phyloP scores from a whole-genome alignment of 2,329 filamentous ascomycete genomes.

The Botrytis sinoallii region DNA sequence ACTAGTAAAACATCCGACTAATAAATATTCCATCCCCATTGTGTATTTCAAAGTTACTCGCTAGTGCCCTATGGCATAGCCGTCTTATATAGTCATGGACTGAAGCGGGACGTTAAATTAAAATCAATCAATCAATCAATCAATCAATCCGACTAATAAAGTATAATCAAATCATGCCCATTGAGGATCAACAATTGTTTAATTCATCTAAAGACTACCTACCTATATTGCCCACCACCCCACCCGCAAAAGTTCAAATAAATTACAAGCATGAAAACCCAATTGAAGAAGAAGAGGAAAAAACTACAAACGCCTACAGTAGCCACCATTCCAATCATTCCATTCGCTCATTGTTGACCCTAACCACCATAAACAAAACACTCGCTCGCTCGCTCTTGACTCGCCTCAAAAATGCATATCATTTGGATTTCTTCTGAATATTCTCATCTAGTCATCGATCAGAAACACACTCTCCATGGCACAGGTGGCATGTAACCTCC shows the following conservation, averaged over 20 bases:
- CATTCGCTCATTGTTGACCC: not conserved
- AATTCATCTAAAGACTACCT: not conserved
- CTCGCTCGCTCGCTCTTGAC: conserved; percentile 5
- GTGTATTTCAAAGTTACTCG: too few species aligned
- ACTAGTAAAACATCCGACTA: too few species aligned
- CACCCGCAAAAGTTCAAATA: not conserved
- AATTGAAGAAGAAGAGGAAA: not conserved
- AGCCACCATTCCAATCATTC: not conserved
- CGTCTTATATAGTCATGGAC: too few species aligned
- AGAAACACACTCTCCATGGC: not conserved
- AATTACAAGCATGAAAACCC: conserved; percentile 1
- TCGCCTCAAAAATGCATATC: conserved; percentile 14
- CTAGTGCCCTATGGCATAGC: too few species aligned
- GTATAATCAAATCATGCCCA: not conserved
- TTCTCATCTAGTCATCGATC: not conserved
- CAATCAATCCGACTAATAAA: too few species aligned
- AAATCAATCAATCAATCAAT: too few species aligned
- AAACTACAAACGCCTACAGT: not conserved
- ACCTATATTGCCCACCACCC: not conserved
- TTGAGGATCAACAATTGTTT: not conserved
- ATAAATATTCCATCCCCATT: too few species aligned
- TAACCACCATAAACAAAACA: not conserved
- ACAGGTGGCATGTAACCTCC: not conserved
- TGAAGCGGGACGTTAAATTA: too few species aligned
- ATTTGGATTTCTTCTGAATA: not conserved